phyloP scores from a whole-genome alignment of 371 early-diverging fungal species.

The Circinella minor region DNA sequence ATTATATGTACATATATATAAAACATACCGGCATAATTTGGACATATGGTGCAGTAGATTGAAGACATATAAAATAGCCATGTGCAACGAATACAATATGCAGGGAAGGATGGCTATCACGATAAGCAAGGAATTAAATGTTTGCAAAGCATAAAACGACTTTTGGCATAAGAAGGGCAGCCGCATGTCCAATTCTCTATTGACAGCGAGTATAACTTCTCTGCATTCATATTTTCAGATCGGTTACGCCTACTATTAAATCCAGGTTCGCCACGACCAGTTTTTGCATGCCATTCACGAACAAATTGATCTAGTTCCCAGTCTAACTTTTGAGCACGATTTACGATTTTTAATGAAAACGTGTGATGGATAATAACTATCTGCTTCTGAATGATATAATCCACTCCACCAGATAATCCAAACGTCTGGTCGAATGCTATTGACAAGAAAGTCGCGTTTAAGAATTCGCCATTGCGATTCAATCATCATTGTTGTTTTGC shows the following conservation, averaged over 20 bases:
- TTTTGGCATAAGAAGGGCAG: neutral
- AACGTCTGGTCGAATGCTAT: slow-evolving; percentile 3
- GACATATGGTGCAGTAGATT: too few species aligned
- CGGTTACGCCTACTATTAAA: neutral
- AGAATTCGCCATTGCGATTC: slow-evolving; percentile 13
- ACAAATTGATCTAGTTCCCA: neutral
- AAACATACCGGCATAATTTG: too few species aligned
- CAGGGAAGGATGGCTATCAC: too few species aligned
- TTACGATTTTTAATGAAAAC: too few species aligned
- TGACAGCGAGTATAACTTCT: neutral
- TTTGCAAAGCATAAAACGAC: neutral
- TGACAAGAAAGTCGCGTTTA: neutral
- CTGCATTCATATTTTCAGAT: neutral
- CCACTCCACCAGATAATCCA: neutral
- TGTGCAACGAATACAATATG: too few species aligned
- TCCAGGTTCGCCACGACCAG: too few species aligned
- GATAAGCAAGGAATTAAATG: neutral
- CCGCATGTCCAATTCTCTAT: neutral
- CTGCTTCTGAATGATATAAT: neutral
- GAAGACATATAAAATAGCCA: too few species aligned
- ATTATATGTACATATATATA: too few species aligned
- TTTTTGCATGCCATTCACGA: neutral
- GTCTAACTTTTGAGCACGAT: neutral
- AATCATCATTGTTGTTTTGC: slow-evolving; percentile 11
- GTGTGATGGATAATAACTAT: neutral